Evolutionary conservation across 225 moss, liverwort and hornwort genomes (phyloP).

Genomic region (Marchantia paleacea): DNA sequence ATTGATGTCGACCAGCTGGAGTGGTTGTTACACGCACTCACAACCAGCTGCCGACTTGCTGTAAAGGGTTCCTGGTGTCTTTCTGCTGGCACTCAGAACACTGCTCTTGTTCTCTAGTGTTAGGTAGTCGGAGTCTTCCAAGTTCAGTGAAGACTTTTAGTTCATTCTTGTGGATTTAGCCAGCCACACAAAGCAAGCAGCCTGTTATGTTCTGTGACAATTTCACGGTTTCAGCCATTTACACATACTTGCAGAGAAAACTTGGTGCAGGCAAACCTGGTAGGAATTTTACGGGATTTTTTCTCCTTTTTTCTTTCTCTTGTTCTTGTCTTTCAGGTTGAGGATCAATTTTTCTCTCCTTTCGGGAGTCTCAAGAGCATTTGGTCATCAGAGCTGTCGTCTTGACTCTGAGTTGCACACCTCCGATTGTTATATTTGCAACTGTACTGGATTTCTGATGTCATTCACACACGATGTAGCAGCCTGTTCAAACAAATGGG

Average conservation of each 20-base stretch:
- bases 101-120: conserved; percentile 24
- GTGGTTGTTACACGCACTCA: conserved; percentile 61
- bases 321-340: not conserved
- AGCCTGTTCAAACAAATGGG: not conserved
- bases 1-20: conserved; percentile 65
- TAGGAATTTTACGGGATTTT: not conserved
- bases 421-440: not conserved
- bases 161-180: conserved; percentile 20
- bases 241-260: conserved; percentile 9
- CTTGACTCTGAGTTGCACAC: not conserved
- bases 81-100: conserved; percentile 24
- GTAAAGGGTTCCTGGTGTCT: conserved; percentile 59
- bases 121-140: conserved; percentile 1
- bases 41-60: conserved; percentile 63
- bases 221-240: not conserved
- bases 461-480: not conserved
- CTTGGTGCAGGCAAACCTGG: not conserved
- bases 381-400: not conserved
- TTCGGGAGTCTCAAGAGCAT: not conserved
- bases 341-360: not conserved
- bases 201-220: not conserved
- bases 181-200: conserved; percentile 6
- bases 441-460: conserved; percentile 9
- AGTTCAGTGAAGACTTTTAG: conserved; percentile 13
- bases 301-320: not conserved